A percentile compares a stretch with the other conserved stretches of the same genome.
These are phyloP conservation scores for Plicaturopsis crispa DNA, from an alignment of 768 basidiomycete genomes.

Conservation along the genomic window DNA sequence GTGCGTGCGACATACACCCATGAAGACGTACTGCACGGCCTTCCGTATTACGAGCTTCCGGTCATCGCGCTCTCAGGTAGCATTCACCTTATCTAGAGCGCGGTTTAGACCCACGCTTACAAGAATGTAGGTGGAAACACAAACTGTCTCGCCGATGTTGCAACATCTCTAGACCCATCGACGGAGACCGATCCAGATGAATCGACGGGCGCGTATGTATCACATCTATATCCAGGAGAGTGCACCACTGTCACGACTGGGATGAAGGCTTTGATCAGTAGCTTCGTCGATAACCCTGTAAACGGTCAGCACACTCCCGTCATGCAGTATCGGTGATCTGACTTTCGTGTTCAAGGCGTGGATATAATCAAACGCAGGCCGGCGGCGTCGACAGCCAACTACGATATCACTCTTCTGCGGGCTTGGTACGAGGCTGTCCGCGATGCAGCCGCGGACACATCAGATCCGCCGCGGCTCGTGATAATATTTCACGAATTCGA, in stretches of 20 bases:
- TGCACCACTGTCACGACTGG: conserved; percentile 41
- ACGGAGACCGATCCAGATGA: conserved; percentile 6
- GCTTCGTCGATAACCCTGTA: conserved; percentile 37
- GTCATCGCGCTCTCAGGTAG: conserved; percentile 50
- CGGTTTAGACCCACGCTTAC: not conserved
- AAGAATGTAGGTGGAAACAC: conserved; percentile 32
- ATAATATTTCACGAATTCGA: conserved; percentile 71
- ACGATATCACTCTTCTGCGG: conserved; percentile 53
- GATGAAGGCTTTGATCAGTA: conserved; percentile 48
- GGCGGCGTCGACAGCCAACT: conserved; percentile 44
- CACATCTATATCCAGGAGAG: conserved; percentile 53
- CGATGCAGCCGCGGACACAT: conserved; percentile 26
- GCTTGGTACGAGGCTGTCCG: conserved; percentile 49
- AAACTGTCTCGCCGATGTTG: conserved; percentile 20
- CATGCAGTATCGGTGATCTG: too few relatives aligned
- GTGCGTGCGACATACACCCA: conserved; percentile 41
- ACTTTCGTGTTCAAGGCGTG: conserved; percentile 16
- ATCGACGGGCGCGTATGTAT: too few relatives aligned
- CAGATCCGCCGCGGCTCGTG: conserved; percentile 26
- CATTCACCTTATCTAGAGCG: not conserved
- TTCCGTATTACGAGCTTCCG: conserved; percentile 57
- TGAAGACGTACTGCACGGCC: conserved; percentile 36
- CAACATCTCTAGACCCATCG: conserved; percentile 6
- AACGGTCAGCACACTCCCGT: conserved; percentile 17
- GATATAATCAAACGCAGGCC: conserved; percentile 27